Conservation (phyloP, 129 eudicot genomes). For the Dittrichia graveolens region DNA sequence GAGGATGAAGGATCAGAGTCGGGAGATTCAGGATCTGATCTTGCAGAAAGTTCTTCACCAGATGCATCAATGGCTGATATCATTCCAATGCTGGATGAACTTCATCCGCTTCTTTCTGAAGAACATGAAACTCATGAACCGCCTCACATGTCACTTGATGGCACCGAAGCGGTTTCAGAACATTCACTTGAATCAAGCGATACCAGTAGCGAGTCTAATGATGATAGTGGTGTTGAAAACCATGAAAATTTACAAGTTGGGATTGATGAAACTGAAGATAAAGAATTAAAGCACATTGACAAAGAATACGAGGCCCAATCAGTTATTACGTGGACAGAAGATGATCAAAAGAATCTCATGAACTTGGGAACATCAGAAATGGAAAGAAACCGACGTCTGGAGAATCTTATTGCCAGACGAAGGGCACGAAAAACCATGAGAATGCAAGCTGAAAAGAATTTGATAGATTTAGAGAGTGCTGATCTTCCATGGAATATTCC, state of each 20-base stretch:
- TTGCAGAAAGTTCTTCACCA: slow-evolving; percentile 92
- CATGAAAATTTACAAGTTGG: slow-evolving; percentile 47
- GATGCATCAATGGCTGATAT: slow-evolving; percentile 98
- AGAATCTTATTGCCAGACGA: slow-evolving; percentile 82
- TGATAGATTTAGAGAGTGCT: slow-evolving; percentile 70
- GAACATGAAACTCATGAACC: slow-evolving; percentile 37
- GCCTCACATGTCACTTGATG: slow-evolving; percentile 51
- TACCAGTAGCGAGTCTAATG: slow-evolving; percentile 56
- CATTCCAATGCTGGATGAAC: slow-evolving; percentile 89
- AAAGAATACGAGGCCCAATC: slow-evolving; percentile 56
- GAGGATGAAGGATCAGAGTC: slow-evolving; percentile 48
- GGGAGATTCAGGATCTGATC: slow-evolving; percentile 71
- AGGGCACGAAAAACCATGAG: slow-evolving; percentile 68
- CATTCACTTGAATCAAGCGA: slow-evolving; percentile 42
- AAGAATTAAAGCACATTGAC: slow-evolving; percentile 43
- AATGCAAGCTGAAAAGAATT: slow-evolving; percentile 65
- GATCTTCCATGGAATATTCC: slow-evolving; percentile 75
- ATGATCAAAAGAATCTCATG: slow-evolving; percentile 95
- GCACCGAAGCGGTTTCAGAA: slow-evolving; percentile 51
- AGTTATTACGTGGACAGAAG: slow-evolving; percentile 88
- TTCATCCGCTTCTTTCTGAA: slow-evolving; percentile 80
- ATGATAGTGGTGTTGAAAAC: slow-evolving; percentile 39
- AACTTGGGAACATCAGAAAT: slow-evolving; percentile 83
- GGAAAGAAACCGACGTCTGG: slow-evolving; percentile 83
- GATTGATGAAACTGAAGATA: slow-evolving; percentile 62